These are phyloP conservation scores for Lentinula boryana DNA, from an alignment of 768 basidiomycete genomes.

Conservation along the genomic window DNA sequence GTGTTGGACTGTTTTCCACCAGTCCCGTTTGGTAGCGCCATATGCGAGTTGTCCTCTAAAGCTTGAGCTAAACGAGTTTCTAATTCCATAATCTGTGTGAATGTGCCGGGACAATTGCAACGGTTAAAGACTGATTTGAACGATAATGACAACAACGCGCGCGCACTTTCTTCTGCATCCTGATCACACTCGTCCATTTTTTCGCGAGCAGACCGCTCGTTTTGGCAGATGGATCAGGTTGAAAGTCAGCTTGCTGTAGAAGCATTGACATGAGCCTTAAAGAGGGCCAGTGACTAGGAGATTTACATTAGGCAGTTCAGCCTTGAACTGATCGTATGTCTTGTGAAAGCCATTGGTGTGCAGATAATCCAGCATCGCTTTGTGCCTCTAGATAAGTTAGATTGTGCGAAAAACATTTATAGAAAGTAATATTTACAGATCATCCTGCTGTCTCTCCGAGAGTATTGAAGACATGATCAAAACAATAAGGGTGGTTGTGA, in stretches of 20 bases:
- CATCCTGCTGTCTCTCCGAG: constrained; percentile 9
- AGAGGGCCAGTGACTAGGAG: constrained; percentile 1
- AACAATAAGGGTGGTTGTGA: constrained; percentile 1
- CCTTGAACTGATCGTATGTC: constrained; percentile 24
- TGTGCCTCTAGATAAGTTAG: constrained; percentile 21
- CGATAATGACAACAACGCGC: neutral
- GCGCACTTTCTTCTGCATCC: constrained; percentile 73
- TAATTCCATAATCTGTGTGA: constrained; percentile 51
- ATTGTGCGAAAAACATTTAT: neutral
- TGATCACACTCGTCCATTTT: constrained; percentile 82
- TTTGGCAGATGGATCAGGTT: constrained; percentile 19
- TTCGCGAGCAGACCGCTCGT: constrained; percentile 59
- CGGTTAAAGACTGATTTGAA: neutral
- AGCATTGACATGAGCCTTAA: neutral
- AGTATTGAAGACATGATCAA: constrained; percentile 5
- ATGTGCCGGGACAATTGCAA: too few species aligned
- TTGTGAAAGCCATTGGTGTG: constrained; percentile 23
- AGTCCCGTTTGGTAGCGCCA: constrained; percentile 21
- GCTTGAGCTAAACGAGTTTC: constrained; percentile 48
- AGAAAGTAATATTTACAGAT: neutral
- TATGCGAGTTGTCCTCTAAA: constrained; percentile 36
- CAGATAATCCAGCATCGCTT: constrained; percentile 30
- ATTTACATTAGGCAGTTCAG: constrained; percentile 17
- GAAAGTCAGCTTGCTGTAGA: constrained; percentile 17
- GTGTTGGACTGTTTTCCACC: constrained; percentile 26